Conservation (phyloP, 2,329 filamentous ascomycete species). For the Cadophora gregata region DNA sequence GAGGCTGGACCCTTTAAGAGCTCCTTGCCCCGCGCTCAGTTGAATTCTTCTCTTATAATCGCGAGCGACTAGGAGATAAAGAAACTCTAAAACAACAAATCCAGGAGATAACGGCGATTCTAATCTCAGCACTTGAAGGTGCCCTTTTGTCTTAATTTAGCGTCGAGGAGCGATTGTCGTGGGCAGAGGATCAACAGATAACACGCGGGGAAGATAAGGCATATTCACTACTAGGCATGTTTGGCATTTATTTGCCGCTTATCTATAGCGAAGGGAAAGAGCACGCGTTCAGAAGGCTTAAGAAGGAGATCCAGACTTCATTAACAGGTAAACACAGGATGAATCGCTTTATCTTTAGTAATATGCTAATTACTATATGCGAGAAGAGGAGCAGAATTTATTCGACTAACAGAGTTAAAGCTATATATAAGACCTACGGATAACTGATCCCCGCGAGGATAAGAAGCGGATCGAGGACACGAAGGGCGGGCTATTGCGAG, state of each 20-base stretch:
- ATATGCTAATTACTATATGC: neutral
- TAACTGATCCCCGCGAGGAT: neutral
- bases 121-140: constrained; percentile 17
- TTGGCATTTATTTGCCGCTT: constrained; percentile 51
- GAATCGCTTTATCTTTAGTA: neutral
- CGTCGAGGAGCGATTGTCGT: constrained; percentile 43
- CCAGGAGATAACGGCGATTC: constrained; percentile 22
- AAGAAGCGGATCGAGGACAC: neutral
- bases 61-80: constrained; percentile 25
- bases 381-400: neutral
- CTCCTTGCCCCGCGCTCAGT: constrained; percentile 29
- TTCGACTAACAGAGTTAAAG: neutral
- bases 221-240: constrained; percentile 45
- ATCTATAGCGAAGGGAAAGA: constrained; percentile 47
- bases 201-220: constrained; percentile 49
- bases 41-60: constrained; percentile 28
- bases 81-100: constrained; percentile 22
- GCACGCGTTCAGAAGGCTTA: constrained; percentile 45
- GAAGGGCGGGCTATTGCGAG: constrained; percentile 1
- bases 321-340: constrained; percentile 13
- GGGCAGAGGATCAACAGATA: constrained; percentile 47
- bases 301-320: constrained; percentile 43
- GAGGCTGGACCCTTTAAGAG: constrained; percentile 24
- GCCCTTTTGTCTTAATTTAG: constrained; percentile 20
- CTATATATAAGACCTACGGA: neutral